phyloP scores from a whole-genome alignment of 345 rosid genomes.

The Brassica rapa region DNA sequence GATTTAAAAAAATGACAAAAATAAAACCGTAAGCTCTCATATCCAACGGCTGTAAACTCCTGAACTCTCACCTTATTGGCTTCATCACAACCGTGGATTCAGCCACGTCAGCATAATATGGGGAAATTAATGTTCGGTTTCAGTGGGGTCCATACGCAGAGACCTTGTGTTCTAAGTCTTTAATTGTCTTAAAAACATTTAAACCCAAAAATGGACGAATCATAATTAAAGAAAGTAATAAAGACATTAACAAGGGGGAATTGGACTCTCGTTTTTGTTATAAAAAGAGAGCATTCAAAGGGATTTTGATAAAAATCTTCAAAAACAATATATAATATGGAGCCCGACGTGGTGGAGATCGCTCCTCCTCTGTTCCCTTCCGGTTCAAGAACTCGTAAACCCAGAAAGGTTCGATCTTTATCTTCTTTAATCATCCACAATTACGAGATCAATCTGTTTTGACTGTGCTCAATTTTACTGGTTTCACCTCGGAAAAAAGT shows the following conservation, averaged over 20 bases:
- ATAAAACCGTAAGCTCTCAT: background rate
- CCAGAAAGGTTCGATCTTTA: constrained; percentile 53
- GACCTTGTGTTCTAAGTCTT: background rate
- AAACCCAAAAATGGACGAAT: background rate
- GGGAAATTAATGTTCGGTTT: background rate
- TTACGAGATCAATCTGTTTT: background rate
- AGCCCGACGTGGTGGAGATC: constrained; percentile 74
- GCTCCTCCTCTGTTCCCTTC: constrained; percentile 48
- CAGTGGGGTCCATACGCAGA: constrained; percentile 15
- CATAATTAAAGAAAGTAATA: constrained; percentile 4
- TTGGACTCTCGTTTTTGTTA: background rate
- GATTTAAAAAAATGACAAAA: background rate
- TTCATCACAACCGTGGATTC: background rate
- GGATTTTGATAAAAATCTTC: background rate
- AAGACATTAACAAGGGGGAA: background rate
- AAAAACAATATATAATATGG: constrained; percentile 38
- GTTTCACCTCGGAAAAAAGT: constrained; percentile 1
- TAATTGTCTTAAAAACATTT: constrained; percentile 7
- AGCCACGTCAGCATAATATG: constrained; percentile 2
- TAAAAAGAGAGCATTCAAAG: constrained; percentile 11
- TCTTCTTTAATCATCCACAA: background rate
- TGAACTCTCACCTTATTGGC: background rate
- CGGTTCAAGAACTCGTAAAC: constrained; percentile 43
- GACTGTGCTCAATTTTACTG: background rate
- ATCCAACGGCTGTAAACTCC: constrained; percentile 3